A percentile compares a stretch with the other conserved stretches of the same genome.
Evolutionary conservation across 108 stramenopile species (phyloP).

Genomic region (Skeletonema costatum): DNA sequence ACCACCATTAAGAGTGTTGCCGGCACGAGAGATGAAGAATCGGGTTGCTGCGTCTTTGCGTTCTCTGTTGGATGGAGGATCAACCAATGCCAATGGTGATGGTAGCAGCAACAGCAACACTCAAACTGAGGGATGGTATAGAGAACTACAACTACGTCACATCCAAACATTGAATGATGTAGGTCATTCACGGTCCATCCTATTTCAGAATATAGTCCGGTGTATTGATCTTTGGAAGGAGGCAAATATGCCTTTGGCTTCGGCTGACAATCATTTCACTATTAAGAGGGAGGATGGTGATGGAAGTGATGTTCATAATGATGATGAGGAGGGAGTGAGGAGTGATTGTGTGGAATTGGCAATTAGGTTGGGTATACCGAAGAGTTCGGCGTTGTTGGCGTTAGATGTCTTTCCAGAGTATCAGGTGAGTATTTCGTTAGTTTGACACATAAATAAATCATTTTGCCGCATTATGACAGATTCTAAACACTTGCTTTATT

Average conservation of each 20-base stretch:
- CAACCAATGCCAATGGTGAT: not conserved
- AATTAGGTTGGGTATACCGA: constrained; percentile 52
- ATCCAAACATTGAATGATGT: constrained; percentile 49
- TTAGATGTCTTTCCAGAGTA: constrained; percentile 48
- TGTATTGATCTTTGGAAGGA: constrained; percentile 72
- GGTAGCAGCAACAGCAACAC: not conserved
- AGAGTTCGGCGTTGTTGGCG: constrained; percentile 54
- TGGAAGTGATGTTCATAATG: not conserved
- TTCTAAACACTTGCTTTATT: not conserved
- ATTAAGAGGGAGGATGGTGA: not conserved
- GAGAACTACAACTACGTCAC: constrained; percentile 27
- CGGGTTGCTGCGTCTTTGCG: constrained; percentile 36
- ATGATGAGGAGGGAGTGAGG: constrained; percentile 1
- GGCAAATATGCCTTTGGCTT: constrained; percentile 42
- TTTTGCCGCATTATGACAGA: too few relatives aligned
- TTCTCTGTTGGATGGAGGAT: constrained; percentile 8
- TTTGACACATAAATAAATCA: too few relatives aligned
- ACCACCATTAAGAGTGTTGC: constrained; percentile 31
- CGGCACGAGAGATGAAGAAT: constrained; percentile 45
- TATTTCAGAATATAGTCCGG: constrained; percentile 50
- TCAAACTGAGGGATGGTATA: constrained; percentile 2
- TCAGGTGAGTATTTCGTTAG: constrained; percentile 33
- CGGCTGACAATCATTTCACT: constrained; percentile 17
- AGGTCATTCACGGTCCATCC: constrained; percentile 41
- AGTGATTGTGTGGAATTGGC: constrained; percentile 53